Conservation (phyloP, 108 stramenopile genomes). For the Skeletonema grethae region DNA sequence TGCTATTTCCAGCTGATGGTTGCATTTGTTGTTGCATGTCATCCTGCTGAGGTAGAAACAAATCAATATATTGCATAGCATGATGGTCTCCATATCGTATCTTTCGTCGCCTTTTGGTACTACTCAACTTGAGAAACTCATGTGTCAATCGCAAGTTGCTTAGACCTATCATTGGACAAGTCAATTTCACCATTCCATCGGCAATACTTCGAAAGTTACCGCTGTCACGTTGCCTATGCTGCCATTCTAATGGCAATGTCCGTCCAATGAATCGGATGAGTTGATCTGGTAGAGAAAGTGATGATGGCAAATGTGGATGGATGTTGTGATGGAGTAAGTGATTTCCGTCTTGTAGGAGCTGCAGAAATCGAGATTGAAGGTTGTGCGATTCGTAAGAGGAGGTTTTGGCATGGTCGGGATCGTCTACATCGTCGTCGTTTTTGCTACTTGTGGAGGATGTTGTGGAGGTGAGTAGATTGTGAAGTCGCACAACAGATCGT, state of each 20-base stretch:
- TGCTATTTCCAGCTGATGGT: slow-evolving; percentile 22
- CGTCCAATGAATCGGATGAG: slow-evolving; percentile 58
- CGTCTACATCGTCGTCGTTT: not conserved
- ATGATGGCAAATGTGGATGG: slow-evolving; percentile 67
- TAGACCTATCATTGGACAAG: slow-evolving; percentile 49
- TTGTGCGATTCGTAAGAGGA: slow-evolving; percentile 25
- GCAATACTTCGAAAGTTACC: slow-evolving; percentile 61
- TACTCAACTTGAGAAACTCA: slow-evolving; percentile 38
- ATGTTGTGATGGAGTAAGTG: slow-evolving; percentile 1
- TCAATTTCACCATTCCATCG: slow-evolving; percentile 48
- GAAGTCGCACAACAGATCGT: not conserved
- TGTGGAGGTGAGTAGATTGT: not conserved
- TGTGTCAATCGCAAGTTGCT: slow-evolving; percentile 39
- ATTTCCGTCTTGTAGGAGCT: slow-evolving; percentile 7
- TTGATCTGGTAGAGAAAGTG: slow-evolving; percentile 44
- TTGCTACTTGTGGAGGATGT: not conserved
- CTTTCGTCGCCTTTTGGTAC: slow-evolving; percentile 15
- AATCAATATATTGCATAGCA: slow-evolving; percentile 65
- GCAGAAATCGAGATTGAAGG: slow-evolving; percentile 12
- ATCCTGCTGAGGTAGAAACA: slow-evolving; percentile 51
- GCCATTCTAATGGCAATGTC: slow-evolving; percentile 53
- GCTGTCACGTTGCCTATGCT: slow-evolving; percentile 62
- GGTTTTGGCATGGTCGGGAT: slow-evolving; percentile 5
- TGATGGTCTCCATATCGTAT: slow-evolving; percentile 57
- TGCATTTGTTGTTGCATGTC: not conserved